Evolutionary conservation across 2,329 filamentous ascomycete species (phyloP).

Genomic region (Botrytis deweyae): DNA sequence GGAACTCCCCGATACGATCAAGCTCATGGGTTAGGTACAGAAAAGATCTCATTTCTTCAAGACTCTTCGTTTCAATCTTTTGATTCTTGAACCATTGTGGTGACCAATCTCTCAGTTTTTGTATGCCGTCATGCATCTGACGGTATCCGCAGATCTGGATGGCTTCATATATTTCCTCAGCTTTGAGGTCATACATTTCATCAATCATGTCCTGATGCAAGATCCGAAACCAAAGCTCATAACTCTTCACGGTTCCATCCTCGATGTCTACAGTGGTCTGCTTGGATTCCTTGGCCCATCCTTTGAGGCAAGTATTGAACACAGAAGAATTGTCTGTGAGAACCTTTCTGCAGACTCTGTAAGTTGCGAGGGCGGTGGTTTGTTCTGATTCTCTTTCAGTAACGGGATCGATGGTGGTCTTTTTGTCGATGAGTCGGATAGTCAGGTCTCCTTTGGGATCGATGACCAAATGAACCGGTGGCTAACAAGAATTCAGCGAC

Average conservation of each 20-base stretch:
- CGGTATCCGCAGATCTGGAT: constrained; percentile 22
- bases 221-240: constrained; percentile 26
- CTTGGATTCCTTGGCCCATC: constrained; percentile 8
- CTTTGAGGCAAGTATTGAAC: constrained; percentile 19
- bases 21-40: constrained; percentile 24
- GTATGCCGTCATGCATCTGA: no score
- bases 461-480: not conserved
- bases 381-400: no score
- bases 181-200: constrained; percentile 14
- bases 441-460: not conserved
- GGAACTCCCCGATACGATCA: constrained; percentile 18
- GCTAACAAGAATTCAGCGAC: not conserved
- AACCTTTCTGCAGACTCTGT: constrained; percentile 23
- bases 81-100: constrained; percentile 5
- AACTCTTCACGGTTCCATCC: constrained; percentile 22
- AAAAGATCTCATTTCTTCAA: constrained; percentile 11
- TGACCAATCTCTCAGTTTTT: constrained; percentile 24
- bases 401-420: not conserved
- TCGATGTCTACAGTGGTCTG: constrained; percentile 20
- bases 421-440: not conserved
- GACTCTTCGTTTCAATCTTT: not conserved
- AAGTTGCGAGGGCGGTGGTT: not conserved
- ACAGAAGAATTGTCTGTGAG: constrained; percentile 18
- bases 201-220: constrained; percentile 23
- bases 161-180: constrained; percentile 24